A percentile compares a stretch with the other conserved stretches of the same genome.
Conservation (phyloP, 192 early-diverging fungal species). For the Pilaira anomala region DNA sequence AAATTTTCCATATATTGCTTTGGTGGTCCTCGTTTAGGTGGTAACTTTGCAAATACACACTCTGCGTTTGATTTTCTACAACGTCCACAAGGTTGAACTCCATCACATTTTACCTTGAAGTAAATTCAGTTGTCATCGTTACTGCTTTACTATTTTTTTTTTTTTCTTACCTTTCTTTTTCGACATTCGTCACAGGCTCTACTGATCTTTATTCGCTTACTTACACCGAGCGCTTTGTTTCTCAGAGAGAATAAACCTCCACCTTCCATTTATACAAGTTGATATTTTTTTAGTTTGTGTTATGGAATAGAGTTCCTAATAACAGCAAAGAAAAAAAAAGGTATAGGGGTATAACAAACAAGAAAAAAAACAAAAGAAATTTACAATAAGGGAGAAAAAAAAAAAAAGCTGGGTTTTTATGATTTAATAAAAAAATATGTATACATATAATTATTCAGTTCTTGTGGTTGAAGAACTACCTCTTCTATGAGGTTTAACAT, state of each 20-base stretch:
- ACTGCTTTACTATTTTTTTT: background rate
- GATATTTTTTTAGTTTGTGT: background rate
- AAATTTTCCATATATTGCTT: slow-evolving; percentile 41
- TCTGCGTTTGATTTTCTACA: slow-evolving; percentile 25
- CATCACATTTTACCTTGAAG: slow-evolving; percentile 40
- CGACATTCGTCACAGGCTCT: slow-evolving; percentile 36
- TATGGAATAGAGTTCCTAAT: background rate
- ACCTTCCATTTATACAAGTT: background rate
- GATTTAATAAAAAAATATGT: too few relatives aligned
- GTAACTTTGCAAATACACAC: slow-evolving; percentile 33
- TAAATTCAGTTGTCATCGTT: background rate
- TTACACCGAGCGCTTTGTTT: slow-evolving; percentile 1
- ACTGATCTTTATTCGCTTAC: slow-evolving; percentile 31
- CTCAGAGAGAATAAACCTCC: background rate
- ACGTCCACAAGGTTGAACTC: slow-evolving; percentile 34
- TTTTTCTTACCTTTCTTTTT: slow-evolving; percentile 31
- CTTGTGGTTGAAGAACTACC: background rate
- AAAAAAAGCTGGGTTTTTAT: too few relatives aligned
- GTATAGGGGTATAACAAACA: slow-evolving; percentile 7
- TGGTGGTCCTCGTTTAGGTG: slow-evolving; percentile 36
- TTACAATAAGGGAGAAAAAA: background rate
- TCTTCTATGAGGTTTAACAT: background rate
- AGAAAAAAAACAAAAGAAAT: background rate
- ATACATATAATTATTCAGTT: background rate
- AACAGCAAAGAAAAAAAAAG: background rate